These are phyloP conservation scores for Passalora sequoiae DNA, from an alignment of 2,329 filamentous ascomycete genomes.

Conservation along the genomic window DNA sequence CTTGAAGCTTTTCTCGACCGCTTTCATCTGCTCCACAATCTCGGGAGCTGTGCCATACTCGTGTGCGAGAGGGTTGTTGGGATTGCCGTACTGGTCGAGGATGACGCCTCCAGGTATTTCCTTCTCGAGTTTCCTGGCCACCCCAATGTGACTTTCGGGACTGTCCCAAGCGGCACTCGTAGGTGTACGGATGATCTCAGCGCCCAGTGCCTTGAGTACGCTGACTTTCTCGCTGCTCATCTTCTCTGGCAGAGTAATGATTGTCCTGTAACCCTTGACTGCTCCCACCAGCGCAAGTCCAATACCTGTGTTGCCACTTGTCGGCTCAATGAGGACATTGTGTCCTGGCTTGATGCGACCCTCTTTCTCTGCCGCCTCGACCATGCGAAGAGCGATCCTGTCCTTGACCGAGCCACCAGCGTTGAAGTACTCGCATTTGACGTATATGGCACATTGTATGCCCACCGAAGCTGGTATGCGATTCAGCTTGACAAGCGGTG, in stretches of 20 bases:
- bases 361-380: conserved; percentile 85
- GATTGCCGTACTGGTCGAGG: conserved; percentile 90
- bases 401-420: conserved; percentile 85
- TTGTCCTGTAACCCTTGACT: conserved; percentile 96
- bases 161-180: conserved; percentile 92
- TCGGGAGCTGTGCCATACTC: conserved; percentile 93
- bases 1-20: conserved; percentile 61
- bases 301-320: conserved; percentile 96
- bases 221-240: conserved; percentile 99
- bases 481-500: conserved; percentile 90
- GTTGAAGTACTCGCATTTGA: conserved; percentile 39
- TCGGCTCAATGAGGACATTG: conserved; percentile 87
- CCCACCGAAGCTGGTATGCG: conserved; percentile 86
- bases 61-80: conserved; percentile 87
- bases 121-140: conserved; percentile 82
- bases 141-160: conserved; percentile 94
- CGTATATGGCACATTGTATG: conserved; percentile 61
- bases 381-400: conserved; percentile 94
- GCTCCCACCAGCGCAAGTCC: conserved; percentile 89
- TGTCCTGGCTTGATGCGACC: conserved; percentile 96
- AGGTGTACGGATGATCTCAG: conserved; percentile 95
- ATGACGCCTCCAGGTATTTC: conserved; percentile 97
- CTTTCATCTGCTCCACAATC: conserved; percentile 80
- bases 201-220: conserved; percentile 85
- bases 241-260: conserved; percentile 98